These are phyloP conservation scores for Inonotus hispidus DNA, from an alignment of 1,284 basidiomycete genomes.

Conservation along the genomic window DNA sequence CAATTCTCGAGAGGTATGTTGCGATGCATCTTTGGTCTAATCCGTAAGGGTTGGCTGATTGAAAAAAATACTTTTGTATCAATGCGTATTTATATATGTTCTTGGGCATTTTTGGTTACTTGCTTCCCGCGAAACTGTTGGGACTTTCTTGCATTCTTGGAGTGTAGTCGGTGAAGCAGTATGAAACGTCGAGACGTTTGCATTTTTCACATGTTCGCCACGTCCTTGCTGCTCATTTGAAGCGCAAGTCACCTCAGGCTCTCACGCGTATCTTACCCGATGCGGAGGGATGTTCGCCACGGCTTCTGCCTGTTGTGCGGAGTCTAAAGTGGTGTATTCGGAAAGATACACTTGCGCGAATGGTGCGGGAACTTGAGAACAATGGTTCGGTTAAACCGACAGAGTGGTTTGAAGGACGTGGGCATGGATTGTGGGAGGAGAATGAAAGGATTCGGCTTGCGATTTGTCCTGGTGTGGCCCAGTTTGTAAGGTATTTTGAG, in stretches of 20 bases:
- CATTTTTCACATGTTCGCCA: slow-evolving; percentile 44
- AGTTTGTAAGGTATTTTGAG: slow-evolving; percentile 57
- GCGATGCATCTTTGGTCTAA: too few species aligned
- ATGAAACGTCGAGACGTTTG: slow-evolving; percentile 47
- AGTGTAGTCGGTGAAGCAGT: slow-evolving; percentile 50
- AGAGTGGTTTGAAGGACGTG: slow-evolving; percentile 49
- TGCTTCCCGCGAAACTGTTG: too few species aligned
- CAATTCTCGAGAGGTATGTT: slow-evolving; percentile 51
- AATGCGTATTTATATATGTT: too few species aligned
- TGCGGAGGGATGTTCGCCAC: slow-evolving; percentile 47
- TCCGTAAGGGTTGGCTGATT: too few species aligned
- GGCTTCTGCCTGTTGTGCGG: slow-evolving; percentile 49
- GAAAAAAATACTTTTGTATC: too few species aligned
- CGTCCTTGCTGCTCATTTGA: slow-evolving; percentile 42
- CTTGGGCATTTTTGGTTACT: too few species aligned
- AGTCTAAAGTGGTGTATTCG: slow-evolving; percentile 55
- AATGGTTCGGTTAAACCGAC: slow-evolving; percentile 27
- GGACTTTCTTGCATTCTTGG: slow-evolving; percentile 9
- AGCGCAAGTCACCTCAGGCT: slow-evolving; percentile 30
- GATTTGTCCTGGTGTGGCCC: slow-evolving; percentile 56
- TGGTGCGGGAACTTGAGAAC: slow-evolving; percentile 23
- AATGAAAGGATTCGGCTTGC: slow-evolving; percentile 60
- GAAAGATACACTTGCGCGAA: slow-evolving; percentile 48
- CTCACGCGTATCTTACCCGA: slow-evolving; percentile 47
- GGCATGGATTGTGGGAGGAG: slow-evolving; percentile 39